Evolutionary conservation across 2,329 filamentous ascomycete genomes (phyloP).

Genomic region (Aspergillus clavatus): DNA sequence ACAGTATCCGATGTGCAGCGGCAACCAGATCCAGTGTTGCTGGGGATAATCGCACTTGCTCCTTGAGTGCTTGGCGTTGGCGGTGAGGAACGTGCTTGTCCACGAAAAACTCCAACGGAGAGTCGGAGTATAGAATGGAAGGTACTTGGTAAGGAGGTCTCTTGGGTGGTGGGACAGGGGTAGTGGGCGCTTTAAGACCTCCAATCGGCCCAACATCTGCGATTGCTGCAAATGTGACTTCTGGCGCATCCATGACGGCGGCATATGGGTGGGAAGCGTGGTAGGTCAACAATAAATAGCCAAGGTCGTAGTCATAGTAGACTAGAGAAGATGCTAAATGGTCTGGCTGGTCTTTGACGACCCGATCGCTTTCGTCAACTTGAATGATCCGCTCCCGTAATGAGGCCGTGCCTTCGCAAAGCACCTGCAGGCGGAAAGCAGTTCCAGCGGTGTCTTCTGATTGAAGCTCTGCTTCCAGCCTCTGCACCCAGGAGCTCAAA

Average conservation of each 20-base stretch:
- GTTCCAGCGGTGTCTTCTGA: slow-evolving; percentile 49
- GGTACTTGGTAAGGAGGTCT: slow-evolving; percentile 42
- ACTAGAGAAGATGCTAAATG: slow-evolving; percentile 48
- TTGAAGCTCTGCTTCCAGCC: slow-evolving; percentile 54
- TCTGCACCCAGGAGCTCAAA: slow-evolving; percentile 52
- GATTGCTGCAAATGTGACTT: slow-evolving; percentile 25
- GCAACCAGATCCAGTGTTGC: slow-evolving; percentile 46
- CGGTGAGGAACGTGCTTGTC: slow-evolving; percentile 42
- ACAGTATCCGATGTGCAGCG: slow-evolving; percentile 44
- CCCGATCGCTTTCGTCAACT: slow-evolving; percentile 26
- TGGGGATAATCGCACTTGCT: slow-evolving; percentile 45
- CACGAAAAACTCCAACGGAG: slow-evolving; percentile 38
- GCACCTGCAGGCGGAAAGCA: slow-evolving; percentile 52
- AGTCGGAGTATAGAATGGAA: slow-evolving; percentile 36
- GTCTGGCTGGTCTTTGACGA: slow-evolving; percentile 20
- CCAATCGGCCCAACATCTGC: slow-evolving; percentile 24
- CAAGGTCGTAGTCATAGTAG: slow-evolving; percentile 53
- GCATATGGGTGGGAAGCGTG: slow-evolving; percentile 47
- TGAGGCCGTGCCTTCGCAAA: slow-evolving; percentile 50
- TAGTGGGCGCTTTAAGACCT: slow-evolving; percentile 13
- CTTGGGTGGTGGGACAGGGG: slow-evolving; percentile 28
- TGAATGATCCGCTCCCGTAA: slow-evolving; percentile 47
- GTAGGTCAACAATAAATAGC: slow-evolving; percentile 53
- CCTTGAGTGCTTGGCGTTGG: slow-evolving; percentile 39
- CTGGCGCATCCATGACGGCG: slow-evolving; percentile 49